A percentile compares a stretch with the other conserved stretches of the same genome.
These are phyloP conservation scores for Starmerella sirachaensis DNA, from an alignment of 805 yeast species.

Conservation along the genomic window DNA sequence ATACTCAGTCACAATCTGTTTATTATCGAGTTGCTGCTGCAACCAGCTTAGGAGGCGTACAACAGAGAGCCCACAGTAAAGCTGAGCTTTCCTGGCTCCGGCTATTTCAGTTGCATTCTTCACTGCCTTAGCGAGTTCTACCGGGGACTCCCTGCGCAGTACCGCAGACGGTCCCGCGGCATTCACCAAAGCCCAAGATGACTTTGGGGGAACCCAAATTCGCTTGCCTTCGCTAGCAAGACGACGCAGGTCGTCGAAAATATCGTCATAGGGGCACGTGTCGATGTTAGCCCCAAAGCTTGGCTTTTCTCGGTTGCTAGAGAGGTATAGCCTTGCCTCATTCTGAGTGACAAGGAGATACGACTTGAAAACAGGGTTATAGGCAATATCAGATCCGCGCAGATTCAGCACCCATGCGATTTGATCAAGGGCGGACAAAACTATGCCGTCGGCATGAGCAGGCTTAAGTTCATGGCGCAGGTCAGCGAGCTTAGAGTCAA, in stretches of 20 bases:
- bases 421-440: conserved; percentile 71
- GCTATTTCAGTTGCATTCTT: conserved; percentile 62
- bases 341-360: conserved; percentile 39
- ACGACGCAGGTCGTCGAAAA: conserved; percentile 44
- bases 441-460: conserved; percentile 33
- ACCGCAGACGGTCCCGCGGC: conserved; percentile 34
- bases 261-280: conserved; percentile 42
- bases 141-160: conserved; percentile 43
- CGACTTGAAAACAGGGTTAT: conserved; percentile 76
- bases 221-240: conserved; percentile 23
- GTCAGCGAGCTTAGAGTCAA: conserved; percentile 43
- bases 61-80: conserved; percentile 71
- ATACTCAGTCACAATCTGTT: conserved; percentile 39
- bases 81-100: conserved; percentile 66
- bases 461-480: conserved; percentile 25
- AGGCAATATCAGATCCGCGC: conserved; percentile 71
- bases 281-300: conserved; percentile 33
- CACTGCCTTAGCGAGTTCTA: conserved; percentile 56
- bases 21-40: conserved; percentile 40
- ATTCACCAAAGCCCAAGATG: conserved; percentile 58
- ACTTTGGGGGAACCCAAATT: conserved; percentile 42
- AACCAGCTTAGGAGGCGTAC: conserved; percentile 74
- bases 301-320: conserved; percentile 5
- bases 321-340: conserved; percentile 41
- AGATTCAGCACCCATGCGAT: conserved; percentile 83